These are phyloP conservation scores for Globisporangium acanthophoron DNA, from an alignment of 352 stramenopile species.

Conservation along the genomic window DNA sequence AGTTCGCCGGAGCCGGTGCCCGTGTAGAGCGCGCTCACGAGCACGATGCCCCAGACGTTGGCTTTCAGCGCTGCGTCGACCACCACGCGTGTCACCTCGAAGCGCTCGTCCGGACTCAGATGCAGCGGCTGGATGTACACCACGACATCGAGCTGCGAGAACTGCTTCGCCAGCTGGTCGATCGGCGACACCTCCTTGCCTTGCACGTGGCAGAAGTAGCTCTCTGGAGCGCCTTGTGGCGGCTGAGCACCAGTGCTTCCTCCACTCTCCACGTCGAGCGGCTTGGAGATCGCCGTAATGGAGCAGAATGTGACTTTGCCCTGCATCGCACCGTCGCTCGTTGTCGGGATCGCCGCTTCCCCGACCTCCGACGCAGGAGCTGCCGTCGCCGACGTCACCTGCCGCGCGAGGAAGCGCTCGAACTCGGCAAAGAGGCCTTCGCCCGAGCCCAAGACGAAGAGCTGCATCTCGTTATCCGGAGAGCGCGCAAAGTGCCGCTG, in stretches of 20 bases:
- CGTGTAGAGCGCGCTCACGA: constrained; percentile 70
- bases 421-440: constrained; percentile 67
- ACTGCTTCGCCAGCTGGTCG: constrained; percentile 44
- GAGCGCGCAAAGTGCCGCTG: constrained; percentile 36
- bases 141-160: constrained; percentile 61
- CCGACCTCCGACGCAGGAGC: constrained; percentile 23
- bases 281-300: constrained; percentile 39
- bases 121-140: constrained; percentile 64
- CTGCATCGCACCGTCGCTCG: constrained; percentile 29
- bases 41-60: constrained; percentile 65
- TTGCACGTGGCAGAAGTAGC: constrained; percentile 35
- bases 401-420: constrained; percentile 50
- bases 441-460: constrained; percentile 74
- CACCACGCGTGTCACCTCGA: constrained; percentile 51
- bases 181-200: constrained; percentile 38
- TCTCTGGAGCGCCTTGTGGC: background rate
- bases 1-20: constrained; percentile 20
- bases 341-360: constrained; percentile 43
- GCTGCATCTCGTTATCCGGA: constrained; percentile 62
- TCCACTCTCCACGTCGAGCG: constrained; percentile 6
- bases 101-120: constrained; percentile 36
- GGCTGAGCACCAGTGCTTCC: background rate
- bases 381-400: constrained; percentile 45
- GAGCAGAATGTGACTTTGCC: constrained; percentile 69
- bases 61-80: constrained; percentile 41